Evolutionary conservation across 2,329 filamentous ascomycete species (phyloP), one percentile per base, ranked within the genome.

Genomic region (Penicillium sclerotiorum): DNA sequence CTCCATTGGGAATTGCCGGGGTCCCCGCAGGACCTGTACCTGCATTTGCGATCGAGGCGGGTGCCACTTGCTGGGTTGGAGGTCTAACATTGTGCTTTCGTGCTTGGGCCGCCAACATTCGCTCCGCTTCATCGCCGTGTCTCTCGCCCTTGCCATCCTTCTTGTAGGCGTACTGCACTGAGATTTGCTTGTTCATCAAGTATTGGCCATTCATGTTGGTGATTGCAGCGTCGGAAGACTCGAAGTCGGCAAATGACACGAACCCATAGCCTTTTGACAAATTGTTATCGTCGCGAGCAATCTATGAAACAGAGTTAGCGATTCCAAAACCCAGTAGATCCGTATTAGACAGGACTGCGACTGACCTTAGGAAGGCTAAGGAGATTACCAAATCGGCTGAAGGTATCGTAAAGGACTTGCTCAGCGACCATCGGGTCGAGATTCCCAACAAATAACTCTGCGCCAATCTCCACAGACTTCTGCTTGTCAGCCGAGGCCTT

Each of bases 131-230:
- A 69, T 99, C 94, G 63, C 94, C 94, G 68, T 99, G 94, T 50
- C 94, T 81, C 75, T 97, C 93, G 62, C 93, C 93, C 76, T 96
- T 96, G 60, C 94, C 94, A 66, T 99, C 94, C 75, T 97, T 97
- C 80, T 99, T 99, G 82, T 96, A 97, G 32, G 94, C 94, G 72
- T 97, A 99, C 73, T 97, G 93, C 37, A 99, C 94, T 2, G 88
- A 89, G 62, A 97, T 88, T 72, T 96, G 89, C 76, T 96, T 96
- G 79, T 94, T 96, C 80, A 95, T 92, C 53, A 99, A 84, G 73
- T 94, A 97, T 75, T 97, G 92, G 44, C 90, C 90, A 69, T 96
- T 89, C 88, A 99, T 92, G 69, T 93, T 94, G 59, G 86, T 82
- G 56, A 95, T 90, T 35, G 94, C 92, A 55, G 90, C 87, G 66